Percentiles rank a stretch among this genome's conserved stretches.
phyloP scores from a whole-genome alignment of 1,284 basidiomycete species.

The Trametes versicolor region DNA sequence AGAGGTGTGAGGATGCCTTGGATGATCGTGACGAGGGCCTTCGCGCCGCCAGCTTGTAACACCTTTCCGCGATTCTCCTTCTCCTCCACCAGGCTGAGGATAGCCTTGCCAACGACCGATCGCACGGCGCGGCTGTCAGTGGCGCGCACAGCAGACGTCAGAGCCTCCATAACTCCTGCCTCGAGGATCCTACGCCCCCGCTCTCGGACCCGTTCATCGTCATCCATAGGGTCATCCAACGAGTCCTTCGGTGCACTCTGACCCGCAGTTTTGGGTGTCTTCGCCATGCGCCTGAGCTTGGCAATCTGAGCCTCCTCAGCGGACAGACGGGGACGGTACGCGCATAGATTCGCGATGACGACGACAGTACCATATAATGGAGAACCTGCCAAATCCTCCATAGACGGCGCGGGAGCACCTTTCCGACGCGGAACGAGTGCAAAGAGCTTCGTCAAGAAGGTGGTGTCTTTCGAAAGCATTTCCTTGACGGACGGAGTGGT shows the following conservation, averaged over 20 bases:
- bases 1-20: constrained; percentile 45
- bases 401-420: constrained; percentile 39
- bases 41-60: constrained; percentile 86
- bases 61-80: constrained; percentile 81
- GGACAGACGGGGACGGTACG: constrained; percentile 74
- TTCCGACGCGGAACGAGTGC: constrained; percentile 63
- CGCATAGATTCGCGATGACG: constrained; percentile 79
- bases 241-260: constrained; percentile 42
- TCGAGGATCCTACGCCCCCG: constrained; percentile 66
- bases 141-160: constrained; percentile 64
- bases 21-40: constrained; percentile 75
- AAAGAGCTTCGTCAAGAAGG: constrained; percentile 72
- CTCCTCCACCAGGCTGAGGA: constrained; percentile 82
- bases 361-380: constrained; percentile 81
- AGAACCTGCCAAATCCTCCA: constrained; percentile 53
- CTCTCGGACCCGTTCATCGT: constrained; percentile 68
- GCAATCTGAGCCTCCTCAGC: constrained; percentile 86
- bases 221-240: constrained; percentile 55
- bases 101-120: constrained; percentile 59
- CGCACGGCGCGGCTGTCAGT: constrained; percentile 67
- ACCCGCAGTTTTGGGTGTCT: constrained; percentile 42
- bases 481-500: constrained; percentile 74
- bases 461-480: constrained; percentile 60
- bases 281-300: constrained; percentile 79
- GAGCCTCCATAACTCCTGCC: constrained; percentile 70